Percentiles rank a stretch among this genome's conserved stretches.
Conservation (phyloP, 2,329 filamentous ascomycete species). For the Westerdykella ornata region DNA sequence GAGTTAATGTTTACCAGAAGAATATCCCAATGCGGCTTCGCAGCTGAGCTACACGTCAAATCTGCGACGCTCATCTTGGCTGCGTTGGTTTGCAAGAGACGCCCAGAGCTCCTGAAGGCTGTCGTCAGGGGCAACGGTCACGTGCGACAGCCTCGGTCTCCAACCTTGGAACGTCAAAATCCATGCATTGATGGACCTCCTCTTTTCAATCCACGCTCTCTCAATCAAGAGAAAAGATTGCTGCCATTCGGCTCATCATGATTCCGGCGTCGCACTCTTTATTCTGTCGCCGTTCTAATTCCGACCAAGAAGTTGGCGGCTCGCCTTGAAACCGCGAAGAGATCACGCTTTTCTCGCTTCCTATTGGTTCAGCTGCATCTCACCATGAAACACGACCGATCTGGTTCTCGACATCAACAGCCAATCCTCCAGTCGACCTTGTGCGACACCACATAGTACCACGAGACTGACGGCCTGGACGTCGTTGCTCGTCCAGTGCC, state of each 20-base stretch:
- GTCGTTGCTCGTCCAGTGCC: conserved; percentile 30
- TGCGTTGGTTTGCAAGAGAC: conserved; percentile 16
- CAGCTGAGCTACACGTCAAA: conserved; percentile 19
- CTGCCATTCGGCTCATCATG: too few species aligned
- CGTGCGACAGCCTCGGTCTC: conserved; percentile 4
- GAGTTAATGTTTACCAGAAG: conserved; percentile 14
- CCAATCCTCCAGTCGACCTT: conserved; percentile 23
- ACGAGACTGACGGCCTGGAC: conserved; percentile 17
- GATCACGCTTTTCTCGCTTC: not conserved
- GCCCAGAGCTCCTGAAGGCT: not conserved
- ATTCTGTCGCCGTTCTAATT: too few species aligned
- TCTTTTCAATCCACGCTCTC: too few species aligned
- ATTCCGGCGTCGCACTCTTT: too few species aligned
- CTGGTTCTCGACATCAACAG: conserved; percentile 15
- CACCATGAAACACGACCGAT: conserved; percentile 21
- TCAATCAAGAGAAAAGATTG: too few species aligned
- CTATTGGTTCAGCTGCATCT: not conserved
- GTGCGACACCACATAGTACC: conserved; percentile 12
- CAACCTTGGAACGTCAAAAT: not conserved
- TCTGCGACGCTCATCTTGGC: conserved; percentile 10
- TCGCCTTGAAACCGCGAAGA: not conserved
- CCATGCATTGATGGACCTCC: too few species aligned
- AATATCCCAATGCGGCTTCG: conserved; percentile 21
- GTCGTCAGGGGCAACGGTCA: conserved; percentile 19
- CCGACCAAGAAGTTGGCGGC: too few species aligned